Conservation (phyloP, 1,284 basidiomycete genomes). For the Pascua sp. region DNA sequence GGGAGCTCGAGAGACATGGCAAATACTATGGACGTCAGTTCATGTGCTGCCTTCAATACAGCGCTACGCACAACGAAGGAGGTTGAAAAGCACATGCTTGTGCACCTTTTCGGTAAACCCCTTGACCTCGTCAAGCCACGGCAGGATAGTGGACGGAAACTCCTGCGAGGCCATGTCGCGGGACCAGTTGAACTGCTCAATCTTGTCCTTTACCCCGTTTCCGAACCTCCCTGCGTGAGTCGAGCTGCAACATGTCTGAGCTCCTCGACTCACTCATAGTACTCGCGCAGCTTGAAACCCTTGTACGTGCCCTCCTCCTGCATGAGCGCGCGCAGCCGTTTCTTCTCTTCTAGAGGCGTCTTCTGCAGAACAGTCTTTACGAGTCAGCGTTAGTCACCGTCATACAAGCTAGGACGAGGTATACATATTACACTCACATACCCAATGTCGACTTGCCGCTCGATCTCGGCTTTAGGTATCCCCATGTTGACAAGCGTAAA, state of each 20-base stretch:
- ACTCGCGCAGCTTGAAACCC: constrained; percentile 24
- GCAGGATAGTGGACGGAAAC: constrained; percentile 18
- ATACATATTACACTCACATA: constrained; percentile 13
- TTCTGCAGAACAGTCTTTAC: constrained; percentile 20
- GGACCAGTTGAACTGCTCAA: constrained; percentile 30
- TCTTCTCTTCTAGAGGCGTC: constrained; percentile 23
- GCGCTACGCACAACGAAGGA: constrained; percentile 18
- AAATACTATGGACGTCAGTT: constrained; percentile 12
- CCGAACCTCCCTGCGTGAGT: constrained; percentile 14
- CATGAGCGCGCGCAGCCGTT: constrained; percentile 13
- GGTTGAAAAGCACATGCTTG: constrained; percentile 19
- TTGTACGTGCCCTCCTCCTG: constrained; percentile 17
- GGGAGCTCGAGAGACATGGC: constrained; percentile 23
- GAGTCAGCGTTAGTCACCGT: background rate
- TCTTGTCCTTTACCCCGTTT: constrained; percentile 28
- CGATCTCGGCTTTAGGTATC: constrained; percentile 18
- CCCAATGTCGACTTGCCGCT: constrained; percentile 24
- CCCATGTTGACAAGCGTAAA: constrained; percentile 17
- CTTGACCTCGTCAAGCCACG: constrained; percentile 19
- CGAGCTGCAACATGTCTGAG: background rate
- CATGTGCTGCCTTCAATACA: background rate
- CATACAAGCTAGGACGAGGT: too few relatives aligned
- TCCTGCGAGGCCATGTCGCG: constrained; percentile 22
- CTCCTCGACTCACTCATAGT: constrained; percentile 23
- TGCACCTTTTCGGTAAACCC: constrained; percentile 19